Conservation (phyloP, 208 protist genomes). For the Trichomonas gallinae region DNA sequence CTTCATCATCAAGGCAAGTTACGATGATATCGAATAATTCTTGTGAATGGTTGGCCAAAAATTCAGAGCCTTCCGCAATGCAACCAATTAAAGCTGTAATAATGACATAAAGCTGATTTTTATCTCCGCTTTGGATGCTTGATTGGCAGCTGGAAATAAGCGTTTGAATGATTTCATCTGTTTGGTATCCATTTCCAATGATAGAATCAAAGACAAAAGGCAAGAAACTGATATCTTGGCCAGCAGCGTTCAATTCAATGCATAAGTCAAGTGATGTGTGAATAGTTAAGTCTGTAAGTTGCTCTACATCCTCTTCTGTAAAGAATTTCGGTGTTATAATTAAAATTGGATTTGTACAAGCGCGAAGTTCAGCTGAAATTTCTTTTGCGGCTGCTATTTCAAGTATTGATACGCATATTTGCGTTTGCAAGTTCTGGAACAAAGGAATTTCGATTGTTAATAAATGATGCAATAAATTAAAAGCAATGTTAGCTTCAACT, state of each 20-base stretch:
- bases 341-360: neutral
- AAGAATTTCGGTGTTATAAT: neutral
- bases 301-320: neutral
- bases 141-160: neutral
- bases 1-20: neutral
- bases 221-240: neutral
- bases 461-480: neutral
- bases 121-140: neutral
- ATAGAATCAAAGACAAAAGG: neutral
- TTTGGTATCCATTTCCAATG: neutral
- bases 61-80: neutral
- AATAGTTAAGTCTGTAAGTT: neutral
- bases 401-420: neutral
- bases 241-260: neutral
- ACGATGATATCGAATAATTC: neutral
- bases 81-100: neutral
- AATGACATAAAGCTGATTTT: neutral
- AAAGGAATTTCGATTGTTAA: neutral
- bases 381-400: neutral
- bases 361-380: neutral
- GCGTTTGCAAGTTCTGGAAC: neutral
- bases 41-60: neutral
- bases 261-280: neutral
- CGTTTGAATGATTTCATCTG: neutral
- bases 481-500: neutral